phyloP scores from a whole-genome alignment of 2,329 filamentous ascomycete species.

The Sclerotinia subarctica region DNA sequence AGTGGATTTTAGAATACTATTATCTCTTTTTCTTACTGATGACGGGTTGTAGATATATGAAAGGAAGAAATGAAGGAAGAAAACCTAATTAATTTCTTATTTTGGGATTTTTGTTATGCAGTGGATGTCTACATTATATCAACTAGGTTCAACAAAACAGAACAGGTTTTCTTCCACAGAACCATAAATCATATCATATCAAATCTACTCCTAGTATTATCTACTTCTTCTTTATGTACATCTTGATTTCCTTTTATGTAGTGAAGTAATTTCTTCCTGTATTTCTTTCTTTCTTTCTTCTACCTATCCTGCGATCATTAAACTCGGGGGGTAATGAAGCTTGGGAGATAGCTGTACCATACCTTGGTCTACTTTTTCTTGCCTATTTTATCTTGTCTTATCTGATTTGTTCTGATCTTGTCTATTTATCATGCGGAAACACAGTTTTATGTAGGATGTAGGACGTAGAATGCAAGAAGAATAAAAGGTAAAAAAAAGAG shows the following conservation, averaged over 20 bases:
- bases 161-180: too few relatives aligned
- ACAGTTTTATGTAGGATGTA: not conserved
- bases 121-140: too few relatives aligned
- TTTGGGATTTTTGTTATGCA: too few relatives aligned
- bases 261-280: not conserved
- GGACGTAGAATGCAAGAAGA: not conserved
- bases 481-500: not conserved
- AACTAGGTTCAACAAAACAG: too few relatives aligned
- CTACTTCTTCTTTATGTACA: not conserved
- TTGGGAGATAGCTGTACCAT: not conserved
- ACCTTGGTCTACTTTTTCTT: too few relatives aligned
- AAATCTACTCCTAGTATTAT: not conserved
- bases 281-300: not conserved
- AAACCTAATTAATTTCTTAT: too few relatives aligned
- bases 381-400: too few relatives aligned
- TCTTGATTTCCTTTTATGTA: not conserved
- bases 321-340: not conserved
- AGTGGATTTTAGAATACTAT: too few relatives aligned
- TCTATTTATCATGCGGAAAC: not conserved
- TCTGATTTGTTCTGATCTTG: not conserved
- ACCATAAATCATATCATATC: not conserved
- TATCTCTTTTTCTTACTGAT: too few relatives aligned
- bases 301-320: not conserved
- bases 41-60: too few relatives aligned
- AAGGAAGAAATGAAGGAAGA: too few relatives aligned